Base-by-base conservation (phyloP, 2,329 filamentous ascomycete species). In the Macrophomina pseudophaseolina region DNA sequence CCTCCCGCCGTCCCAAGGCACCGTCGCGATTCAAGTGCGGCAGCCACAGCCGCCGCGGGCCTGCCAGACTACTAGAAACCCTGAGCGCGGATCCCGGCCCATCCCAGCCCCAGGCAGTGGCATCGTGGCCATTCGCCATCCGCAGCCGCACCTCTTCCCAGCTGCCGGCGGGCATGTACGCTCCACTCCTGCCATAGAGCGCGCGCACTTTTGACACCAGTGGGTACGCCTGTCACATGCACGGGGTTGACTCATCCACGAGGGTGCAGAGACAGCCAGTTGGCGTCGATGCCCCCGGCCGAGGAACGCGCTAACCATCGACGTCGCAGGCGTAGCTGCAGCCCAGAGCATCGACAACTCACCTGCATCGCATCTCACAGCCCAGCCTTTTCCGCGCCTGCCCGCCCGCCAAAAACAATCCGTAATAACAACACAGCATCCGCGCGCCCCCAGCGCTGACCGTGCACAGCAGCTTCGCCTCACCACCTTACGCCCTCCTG, bases 381-480 rank as follows among this genome's bases (percentile, higher is more conserved):
- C 54, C 54, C 51, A 53, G 30, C 51, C 51, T 53, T 58, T 46
- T 40, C 54, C 54, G 54, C 40, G 35, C 53, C 53, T 32, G 52
- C 33, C 53, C 38, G 53, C 18, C 53, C 38, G 35, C 56, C 56
- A 60, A 60, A 60, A 48, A 60, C 56, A 60, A 60, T 48, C 56
- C 23, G 42, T 16, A 60, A 60, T 60, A 48, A 60, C 42, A 60
- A 60, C 56, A 60, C 56, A 48, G 42, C 56, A 60, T 30, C 56
- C 56, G 42, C 56, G 56, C 56, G 56, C 56, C 56, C 56, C 56
- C 56, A 60, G 56, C 56, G 56, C 56, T 60, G 42, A 60, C 56
- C 56, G 56, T 60, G 56, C 56, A 64, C 62, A 64, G 42, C 62
- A 64, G 62, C 62, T 64, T 54, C 62, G 62, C 23, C 23, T 23